phyloP scores from a whole-genome alignment of 148 eudicot genomes.

The Cornus florida region DNA sequence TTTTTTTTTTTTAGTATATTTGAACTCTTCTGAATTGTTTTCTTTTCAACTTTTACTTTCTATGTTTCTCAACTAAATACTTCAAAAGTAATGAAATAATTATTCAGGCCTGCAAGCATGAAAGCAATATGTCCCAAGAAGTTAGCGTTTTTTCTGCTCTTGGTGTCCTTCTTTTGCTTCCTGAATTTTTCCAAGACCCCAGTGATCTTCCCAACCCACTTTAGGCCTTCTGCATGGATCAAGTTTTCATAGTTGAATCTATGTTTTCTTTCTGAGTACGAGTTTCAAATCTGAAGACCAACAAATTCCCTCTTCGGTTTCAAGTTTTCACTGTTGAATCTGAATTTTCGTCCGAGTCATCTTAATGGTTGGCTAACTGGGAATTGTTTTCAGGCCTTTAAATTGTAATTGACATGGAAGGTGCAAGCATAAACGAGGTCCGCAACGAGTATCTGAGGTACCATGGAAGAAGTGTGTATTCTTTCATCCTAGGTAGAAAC shows the following conservation, averaged over 20 bases:
- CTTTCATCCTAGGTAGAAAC: neutral
- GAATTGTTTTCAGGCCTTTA: conserved; percentile 15
- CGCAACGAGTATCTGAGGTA: neutral
- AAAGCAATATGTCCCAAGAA: neutral
- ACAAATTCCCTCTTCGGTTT: neutral
- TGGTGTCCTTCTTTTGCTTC: neutral
- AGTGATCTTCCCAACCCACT: too few species aligned
- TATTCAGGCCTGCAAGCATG: too few species aligned
- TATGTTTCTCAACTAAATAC: too few species aligned
- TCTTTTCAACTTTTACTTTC: too few species aligned
- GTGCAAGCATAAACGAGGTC: neutral
- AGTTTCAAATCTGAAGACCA: too few species aligned
- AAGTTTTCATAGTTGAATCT: too few species aligned
- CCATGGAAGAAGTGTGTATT: neutral
- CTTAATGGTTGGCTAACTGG: neutral
- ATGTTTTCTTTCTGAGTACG: neutral
- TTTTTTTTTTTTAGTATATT: too few species aligned
- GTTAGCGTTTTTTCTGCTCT: neutral
- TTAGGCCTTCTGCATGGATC: too few species aligned
- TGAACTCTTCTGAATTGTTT: too few species aligned
- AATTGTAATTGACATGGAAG: neutral
- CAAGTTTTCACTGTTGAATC: neutral
- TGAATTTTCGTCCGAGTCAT: too few species aligned
- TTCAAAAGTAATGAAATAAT: too few species aligned
- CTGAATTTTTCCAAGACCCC: too few species aligned